These are phyloP conservation scores for Rosa persica DNA, from an alignment of 306 rosid species.

Conservation along the genomic window DNA sequence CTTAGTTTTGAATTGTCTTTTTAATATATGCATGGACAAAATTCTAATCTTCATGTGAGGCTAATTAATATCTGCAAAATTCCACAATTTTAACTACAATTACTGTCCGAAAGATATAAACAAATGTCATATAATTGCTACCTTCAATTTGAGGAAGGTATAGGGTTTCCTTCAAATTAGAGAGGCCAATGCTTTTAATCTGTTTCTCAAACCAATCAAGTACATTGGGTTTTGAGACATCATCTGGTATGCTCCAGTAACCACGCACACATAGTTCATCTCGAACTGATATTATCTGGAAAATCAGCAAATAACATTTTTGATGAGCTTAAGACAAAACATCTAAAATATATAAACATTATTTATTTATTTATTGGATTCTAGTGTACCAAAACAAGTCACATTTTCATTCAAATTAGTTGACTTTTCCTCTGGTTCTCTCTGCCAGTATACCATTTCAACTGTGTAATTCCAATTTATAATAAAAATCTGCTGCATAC, in stretches of 20 bases:
- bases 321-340: not conserved
- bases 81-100: not conserved
- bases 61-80: not conserved
- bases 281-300: slow-evolving; percentile 62
- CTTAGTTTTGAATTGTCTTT: not conserved
- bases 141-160: slow-evolving; percentile 85
- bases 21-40: not conserved
- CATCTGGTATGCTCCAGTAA: slow-evolving; percentile 67
- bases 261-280: slow-evolving; percentile 76
- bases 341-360: not conserved
- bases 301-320: not conserved
- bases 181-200: slow-evolving; percentile 49
- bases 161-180: slow-evolving; percentile 54
- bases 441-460: slow-evolving; percentile 1
- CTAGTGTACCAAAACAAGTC: not conserved
- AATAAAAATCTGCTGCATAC: slow-evolving; percentile 39
- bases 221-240: slow-evolving; percentile 42
- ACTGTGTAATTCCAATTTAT: not conserved
- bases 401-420: not conserved
- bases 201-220: slow-evolving; percentile 65
- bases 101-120: not conserved
- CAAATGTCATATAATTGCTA: slow-evolving; percentile 10
- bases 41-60: not conserved
- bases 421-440: not conserved
- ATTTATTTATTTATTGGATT: not conserved